A percentile compares a stretch with the other conserved stretches of the same genome.
Conservation (phyloP, 2,329 filamentous ascomycete genomes). For the Epichloe sibirici region DNA sequence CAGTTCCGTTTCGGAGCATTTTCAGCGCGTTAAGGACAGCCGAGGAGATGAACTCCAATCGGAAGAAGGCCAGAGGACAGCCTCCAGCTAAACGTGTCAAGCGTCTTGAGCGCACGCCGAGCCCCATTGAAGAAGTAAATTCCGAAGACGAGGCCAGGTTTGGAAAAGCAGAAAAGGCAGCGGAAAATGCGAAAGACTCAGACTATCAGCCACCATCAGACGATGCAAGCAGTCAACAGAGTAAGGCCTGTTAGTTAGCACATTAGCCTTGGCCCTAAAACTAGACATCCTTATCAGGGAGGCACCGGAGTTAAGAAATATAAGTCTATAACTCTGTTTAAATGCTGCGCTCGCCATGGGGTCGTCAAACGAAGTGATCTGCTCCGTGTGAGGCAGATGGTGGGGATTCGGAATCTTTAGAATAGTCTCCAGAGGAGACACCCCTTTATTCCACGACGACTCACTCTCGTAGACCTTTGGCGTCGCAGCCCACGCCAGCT, state of each 20-base stretch:
- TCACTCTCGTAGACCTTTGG: no score
- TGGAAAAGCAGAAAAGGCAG: background rate
- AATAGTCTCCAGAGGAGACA: no score
- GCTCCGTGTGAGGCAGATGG: no score
- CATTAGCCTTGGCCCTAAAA: no score
- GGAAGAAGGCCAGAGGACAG: background rate
- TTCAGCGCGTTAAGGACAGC: background rate
- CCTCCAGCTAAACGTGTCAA: constrained; percentile 1
- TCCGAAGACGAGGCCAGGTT: background rate
- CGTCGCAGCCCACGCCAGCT: no score
- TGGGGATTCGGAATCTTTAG: no score
- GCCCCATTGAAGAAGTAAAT: background rate
- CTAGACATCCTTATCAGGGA: no score
- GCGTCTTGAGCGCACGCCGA: background rate
- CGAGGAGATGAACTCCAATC: background rate
- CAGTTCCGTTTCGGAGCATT: background rate
- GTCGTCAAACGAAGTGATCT: no score
- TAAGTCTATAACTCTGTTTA: no score
- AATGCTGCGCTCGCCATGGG: no score
- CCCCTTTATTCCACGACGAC: no score
- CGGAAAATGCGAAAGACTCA: background rate
- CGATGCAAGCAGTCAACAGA: background rate
- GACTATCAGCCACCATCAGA: background rate
- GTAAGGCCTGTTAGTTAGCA: background rate
- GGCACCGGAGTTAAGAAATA: no score